Evolutionary conservation across 2,329 filamentous ascomycete species (phyloP).

Genomic region (Bipolaris cookei): DNA sequence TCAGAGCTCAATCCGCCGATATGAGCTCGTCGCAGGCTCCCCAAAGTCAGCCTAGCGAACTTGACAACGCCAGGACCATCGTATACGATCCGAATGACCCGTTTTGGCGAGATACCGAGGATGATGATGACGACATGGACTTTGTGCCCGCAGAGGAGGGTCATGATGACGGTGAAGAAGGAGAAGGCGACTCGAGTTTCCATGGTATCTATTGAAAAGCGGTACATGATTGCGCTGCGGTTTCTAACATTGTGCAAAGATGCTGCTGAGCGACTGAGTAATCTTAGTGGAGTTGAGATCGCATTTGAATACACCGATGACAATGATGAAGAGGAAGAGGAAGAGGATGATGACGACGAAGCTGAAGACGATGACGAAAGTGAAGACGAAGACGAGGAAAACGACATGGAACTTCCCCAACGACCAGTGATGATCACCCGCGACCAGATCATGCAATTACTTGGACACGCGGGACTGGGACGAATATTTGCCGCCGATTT

Average conservation of each 20-base stretch:
- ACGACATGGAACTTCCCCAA: constrained; percentile 20
- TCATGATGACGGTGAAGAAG: constrained; percentile 50
- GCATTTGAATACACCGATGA: constrained; percentile 50
- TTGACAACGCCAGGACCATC: constrained; percentile 33
- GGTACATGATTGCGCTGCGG: background rate
- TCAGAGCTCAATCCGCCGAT: constrained; percentile 5
- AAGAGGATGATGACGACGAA: constrained; percentile 36
- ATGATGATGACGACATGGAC: constrained; percentile 58
- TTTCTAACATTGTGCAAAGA: constrained; percentile 33
- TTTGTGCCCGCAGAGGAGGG: constrained; percentile 54
- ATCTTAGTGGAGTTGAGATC: constrained; percentile 51
- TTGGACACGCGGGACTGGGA: constrained; percentile 61
- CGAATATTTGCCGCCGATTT: constrained; percentile 55
- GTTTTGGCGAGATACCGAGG: constrained; percentile 44
- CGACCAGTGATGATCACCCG: constrained; percentile 53
- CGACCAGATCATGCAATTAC: constrained; percentile 60
- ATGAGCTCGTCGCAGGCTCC: constrained; percentile 39
- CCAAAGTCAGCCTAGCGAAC: constrained; percentile 34
- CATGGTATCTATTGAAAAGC: constrained; percentile 34
- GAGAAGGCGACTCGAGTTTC: constrained; percentile 44
- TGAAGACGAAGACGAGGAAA: constrained; percentile 32
- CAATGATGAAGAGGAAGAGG: constrained; percentile 44
- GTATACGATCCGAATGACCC: constrained; percentile 43
- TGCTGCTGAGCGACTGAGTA: constrained; percentile 51
- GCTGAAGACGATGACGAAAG: constrained; percentile 41